Evolutionary conservation across 768 basidiomycete genomes (phyloP).

Genomic region (Glaciozyma antarctica): DNA sequence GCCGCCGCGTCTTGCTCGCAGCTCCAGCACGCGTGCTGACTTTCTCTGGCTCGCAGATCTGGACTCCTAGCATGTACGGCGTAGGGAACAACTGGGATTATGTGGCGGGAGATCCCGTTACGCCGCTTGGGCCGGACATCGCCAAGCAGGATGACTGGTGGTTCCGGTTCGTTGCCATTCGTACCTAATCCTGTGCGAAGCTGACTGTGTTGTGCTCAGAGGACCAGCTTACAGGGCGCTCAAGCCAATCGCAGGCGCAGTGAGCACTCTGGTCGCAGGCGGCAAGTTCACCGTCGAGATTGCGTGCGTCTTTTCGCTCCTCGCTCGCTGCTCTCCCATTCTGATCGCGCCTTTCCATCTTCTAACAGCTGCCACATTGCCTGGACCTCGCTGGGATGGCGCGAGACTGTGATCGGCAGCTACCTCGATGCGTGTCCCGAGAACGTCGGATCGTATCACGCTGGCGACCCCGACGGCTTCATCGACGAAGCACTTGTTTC

Average conservation of each 20-base stretch:
- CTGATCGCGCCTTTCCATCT: too few relatives aligned
- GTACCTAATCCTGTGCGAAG: too few relatives aligned
- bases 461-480: conserved; percentile 14
- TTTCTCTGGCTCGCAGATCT: neutral
- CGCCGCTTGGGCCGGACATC: conserved; percentile 11
- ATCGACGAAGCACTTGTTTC: conserved; percentile 19
- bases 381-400: conserved; percentile 12
- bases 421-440: neutral
- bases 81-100: neutral
- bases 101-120: neutral
- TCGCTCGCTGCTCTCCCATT: too few relatives aligned
- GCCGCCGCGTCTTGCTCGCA: too few relatives aligned
- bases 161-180: conserved; percentile 9
- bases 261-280: conserved; percentile 17
- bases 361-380: conserved; percentile 5
- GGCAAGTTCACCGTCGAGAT: conserved; percentile 19
- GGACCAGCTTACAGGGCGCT: conserved; percentile 15
- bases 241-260: conserved; percentile 3
- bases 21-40: too few relatives aligned
- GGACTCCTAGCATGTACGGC: neutral
- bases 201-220: neutral
- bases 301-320: neutral
- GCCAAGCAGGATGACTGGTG: conserved; percentile 13
- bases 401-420: conserved; percentile 6
- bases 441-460: conserved; percentile 3